phyloP scores from a whole-genome alignment of 2,329 filamentous ascomycete species.

The Mycosphaerella sp. region DNA sequence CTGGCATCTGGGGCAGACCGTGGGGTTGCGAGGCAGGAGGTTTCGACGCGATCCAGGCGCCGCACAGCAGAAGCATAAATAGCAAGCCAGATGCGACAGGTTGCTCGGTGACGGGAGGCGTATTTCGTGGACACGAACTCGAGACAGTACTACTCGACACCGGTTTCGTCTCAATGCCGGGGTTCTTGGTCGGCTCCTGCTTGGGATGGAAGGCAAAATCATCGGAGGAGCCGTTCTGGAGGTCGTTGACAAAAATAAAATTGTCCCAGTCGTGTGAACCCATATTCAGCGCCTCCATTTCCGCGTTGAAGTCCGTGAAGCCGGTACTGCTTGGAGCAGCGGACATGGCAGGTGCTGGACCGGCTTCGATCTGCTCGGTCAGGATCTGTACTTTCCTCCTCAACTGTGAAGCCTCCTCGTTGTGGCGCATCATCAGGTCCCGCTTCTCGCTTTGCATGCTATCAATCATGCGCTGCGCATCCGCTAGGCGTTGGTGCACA shows the following conservation, averaged over 20 bases:
- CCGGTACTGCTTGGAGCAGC: constrained; percentile 52
- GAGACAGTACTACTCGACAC: constrained; percentile 19
- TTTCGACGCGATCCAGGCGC: constrained; percentile 91
- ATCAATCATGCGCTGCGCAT: constrained; percentile 68
- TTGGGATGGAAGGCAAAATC: constrained; percentile 54
- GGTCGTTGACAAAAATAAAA: constrained; percentile 64
- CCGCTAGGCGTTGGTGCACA: constrained; percentile 65
- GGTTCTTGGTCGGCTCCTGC: constrained; percentile 26
- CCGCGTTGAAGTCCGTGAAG: constrained; percentile 66
- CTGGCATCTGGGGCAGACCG: constrained; percentile 69
- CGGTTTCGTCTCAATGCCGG: constrained; percentile 8
- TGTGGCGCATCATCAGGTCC: constrained; percentile 81
- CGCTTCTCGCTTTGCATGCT: constrained; percentile 79
- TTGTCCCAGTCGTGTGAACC: constrained; percentile 66
- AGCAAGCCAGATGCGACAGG: constrained; percentile 75
- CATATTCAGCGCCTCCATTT: constrained; percentile 80
- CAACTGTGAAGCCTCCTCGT: constrained; percentile 81
- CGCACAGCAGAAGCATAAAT: constrained; percentile 93
- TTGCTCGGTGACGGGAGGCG: constrained; percentile 37
- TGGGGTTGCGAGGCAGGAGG: constrained; percentile 62
- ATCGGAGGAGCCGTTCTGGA: constrained; percentile 21
- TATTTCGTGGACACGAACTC: constrained; percentile 37
- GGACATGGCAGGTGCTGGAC: constrained; percentile 38
- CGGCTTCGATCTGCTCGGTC: constrained; percentile 59
- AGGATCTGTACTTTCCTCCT: constrained; percentile 88